These are phyloP conservation scores for Tetrahymena malaccensis DNA, from an alignment of 73 alveolate species.

Conservation along the genomic window DNA sequence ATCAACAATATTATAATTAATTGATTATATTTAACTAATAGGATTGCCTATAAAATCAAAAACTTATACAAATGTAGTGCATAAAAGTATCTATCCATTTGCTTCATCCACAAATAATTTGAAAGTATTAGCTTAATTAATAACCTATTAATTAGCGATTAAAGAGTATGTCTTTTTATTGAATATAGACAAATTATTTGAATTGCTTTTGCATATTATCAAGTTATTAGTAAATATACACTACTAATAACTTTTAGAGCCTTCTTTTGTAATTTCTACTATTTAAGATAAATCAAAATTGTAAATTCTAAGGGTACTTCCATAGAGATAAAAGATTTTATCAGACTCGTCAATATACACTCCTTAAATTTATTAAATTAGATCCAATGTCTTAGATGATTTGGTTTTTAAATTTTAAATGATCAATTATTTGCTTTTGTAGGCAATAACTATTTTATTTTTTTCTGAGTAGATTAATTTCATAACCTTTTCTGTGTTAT, in stretches of 20 bases:
- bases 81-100: background rate
- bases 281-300: background rate
- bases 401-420: background rate
- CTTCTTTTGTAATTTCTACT: background rate
- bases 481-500: background rate
- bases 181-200: background rate
- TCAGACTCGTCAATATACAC: background rate
- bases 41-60: background rate
- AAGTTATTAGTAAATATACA: background rate
- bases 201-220: background rate
- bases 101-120: background rate
- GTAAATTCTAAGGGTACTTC: background rate
- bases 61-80: background rate
- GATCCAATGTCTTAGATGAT: background rate
- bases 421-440: background rate
- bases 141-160: background rate
- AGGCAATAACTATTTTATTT: background rate
- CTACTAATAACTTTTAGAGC: background rate
- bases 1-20: too few relatives aligned
- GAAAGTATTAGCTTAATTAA: background rate
- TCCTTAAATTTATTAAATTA: background rate
- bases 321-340: background rate
- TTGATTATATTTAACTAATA: too few relatives aligned
- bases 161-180: background rate
- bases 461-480: background rate